A percentile compares a stretch with the other conserved stretches of the same genome.
These are phyloP conservation scores for Aspergillus novoparasiticus DNA, from an alignment of 2,329 filamentous ascomycete species.

Conservation along the genomic window DNA sequence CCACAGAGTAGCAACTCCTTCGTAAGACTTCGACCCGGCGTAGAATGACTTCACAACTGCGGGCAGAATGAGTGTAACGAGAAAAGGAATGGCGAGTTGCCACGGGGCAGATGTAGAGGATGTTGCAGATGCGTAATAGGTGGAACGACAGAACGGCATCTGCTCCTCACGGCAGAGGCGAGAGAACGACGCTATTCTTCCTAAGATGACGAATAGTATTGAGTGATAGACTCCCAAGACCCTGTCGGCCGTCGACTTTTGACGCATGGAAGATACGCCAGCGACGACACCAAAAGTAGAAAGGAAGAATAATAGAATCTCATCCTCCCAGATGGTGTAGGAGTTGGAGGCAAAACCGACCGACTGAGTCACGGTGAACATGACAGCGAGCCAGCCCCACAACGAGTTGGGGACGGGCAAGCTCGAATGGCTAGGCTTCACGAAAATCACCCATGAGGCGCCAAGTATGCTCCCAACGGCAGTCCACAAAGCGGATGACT, in stretches of 20 bases:
- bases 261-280: conserved; percentile 73
- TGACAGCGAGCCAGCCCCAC: conserved; percentile 84
- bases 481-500: conserved; percentile 42
- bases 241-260: conserved; percentile 67
- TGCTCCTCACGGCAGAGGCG: conserved; percentile 96
- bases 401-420: conserved; percentile 69
- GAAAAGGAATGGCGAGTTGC: conserved; percentile 80
- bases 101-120: conserved; percentile 91
- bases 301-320: conserved; percentile 88
- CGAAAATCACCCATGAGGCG: conserved; percentile 42
- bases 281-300: conserved; percentile 81
- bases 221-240: conserved; percentile 83
- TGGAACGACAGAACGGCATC: conserved; percentile 94
- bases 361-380: conserved; percentile 86
- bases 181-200: conserved; percentile 80
- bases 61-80: conserved; percentile 72
- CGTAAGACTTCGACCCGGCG: conserved; percentile 78
- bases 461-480: conserved; percentile 51
- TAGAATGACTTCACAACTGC: conserved; percentile 83
- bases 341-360: conserved; percentile 95
- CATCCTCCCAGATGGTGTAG: conserved; percentile 98
- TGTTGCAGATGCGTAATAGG: conserved; percentile 88
- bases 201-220: conserved; percentile 75
- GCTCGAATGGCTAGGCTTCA: conserved; percentile 43
- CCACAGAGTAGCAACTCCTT: conserved; percentile 83